A percentile compares a stretch with the other conserved stretches of the same genome.
Conservation (phyloP, 495 filamentous ascomycete species). For the Xylaria nigripes region DNA sequence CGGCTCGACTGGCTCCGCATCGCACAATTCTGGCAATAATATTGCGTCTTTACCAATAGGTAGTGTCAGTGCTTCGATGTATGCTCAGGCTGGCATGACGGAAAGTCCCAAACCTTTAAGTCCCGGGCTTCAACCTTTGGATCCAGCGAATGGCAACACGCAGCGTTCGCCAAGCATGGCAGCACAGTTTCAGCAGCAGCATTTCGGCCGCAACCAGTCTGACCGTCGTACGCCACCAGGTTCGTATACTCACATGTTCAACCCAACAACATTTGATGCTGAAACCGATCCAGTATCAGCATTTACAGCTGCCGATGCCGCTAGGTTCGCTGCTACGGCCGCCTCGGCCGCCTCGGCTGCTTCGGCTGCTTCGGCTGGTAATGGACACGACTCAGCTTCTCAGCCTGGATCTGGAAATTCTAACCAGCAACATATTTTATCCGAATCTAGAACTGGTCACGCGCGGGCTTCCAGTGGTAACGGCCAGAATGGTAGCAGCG, state of each 20-base stretch:
- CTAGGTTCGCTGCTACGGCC: conserved; percentile 37
- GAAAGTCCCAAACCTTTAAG: conserved; percentile 85
- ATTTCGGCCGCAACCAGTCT: conserved; percentile 49
- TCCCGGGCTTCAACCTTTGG: conserved; percentile 55
- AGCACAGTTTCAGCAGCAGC: conserved; percentile 55
- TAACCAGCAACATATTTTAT: conserved; percentile 11
- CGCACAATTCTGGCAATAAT: conserved; percentile 43
- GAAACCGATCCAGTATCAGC: conserved; percentile 27
- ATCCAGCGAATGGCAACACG: conserved; percentile 41
- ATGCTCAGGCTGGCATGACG: conserved; percentile 63
- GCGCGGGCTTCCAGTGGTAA: conserved; percentile 21
- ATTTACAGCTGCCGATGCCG: conserved; percentile 41
- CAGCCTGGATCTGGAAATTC: conserved; percentile 18
- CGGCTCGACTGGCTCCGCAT: conserved; percentile 45
- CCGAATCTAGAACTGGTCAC: conserved; percentile 11
- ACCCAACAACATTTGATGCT: conserved; percentile 16
- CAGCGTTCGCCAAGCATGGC: conserved; percentile 64
- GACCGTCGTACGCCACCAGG: conserved; percentile 33
- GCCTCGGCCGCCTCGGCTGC: conserved; percentile 22
- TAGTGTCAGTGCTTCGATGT: conserved; percentile 51
- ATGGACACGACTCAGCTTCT: neutral
- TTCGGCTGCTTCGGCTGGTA: conserved; percentile 16
- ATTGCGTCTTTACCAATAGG: conserved; percentile 41
- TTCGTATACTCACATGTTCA: conserved; percentile 31
- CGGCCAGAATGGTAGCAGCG: conserved; percentile 21